A percentile compares a stretch with the other conserved stretches of the same genome.
phyloP scores from a whole-genome alignment of 2,329 filamentous ascomycete genomes.

The Aspergillus hortae region DNA sequence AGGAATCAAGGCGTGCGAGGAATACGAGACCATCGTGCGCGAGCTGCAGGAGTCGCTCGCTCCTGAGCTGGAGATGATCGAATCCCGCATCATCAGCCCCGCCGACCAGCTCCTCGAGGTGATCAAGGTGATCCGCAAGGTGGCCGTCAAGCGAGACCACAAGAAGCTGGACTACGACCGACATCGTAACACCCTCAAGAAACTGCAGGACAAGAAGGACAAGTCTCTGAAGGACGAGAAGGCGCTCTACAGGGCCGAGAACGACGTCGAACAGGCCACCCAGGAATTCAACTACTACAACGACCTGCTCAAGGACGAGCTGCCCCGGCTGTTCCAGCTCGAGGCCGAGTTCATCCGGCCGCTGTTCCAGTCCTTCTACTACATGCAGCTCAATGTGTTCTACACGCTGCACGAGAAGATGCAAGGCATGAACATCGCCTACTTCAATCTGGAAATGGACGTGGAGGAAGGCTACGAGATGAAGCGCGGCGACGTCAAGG shows the following conservation, averaged over 20 bases:
- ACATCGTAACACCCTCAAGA: constrained; percentile 78
- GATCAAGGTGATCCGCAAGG: constrained; percentile 92
- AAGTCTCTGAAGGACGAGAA: constrained; percentile 96
- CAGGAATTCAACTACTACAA: constrained; percentile 99
- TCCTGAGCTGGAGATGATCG: constrained; percentile 97
- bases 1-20: constrained; percentile 90
- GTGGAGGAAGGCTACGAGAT: constrained; percentile 86
- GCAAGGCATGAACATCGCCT: constrained; percentile 95
- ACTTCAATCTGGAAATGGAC: constrained; percentile 88
- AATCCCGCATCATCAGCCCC: constrained; percentile 82
- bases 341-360: constrained; percentile 95
- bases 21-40: constrained; percentile 87
- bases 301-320: constrained; percentile 90
- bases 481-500: constrained; percentile 85
- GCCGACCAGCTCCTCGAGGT: constrained; percentile 92
- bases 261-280: constrained; percentile 83
- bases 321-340: constrained; percentile 84
- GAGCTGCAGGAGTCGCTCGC: constrained; percentile 84
- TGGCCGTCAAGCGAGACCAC: constrained; percentile 84
- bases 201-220: constrained; percentile 96
- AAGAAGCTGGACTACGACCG: constrained; percentile 97
- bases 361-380: constrained; percentile 98
- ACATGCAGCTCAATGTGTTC: constrained; percentile 99
- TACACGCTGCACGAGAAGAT: constrained; percentile 98
- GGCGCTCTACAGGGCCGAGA: constrained; percentile 91